phyloP scores from a whole-genome alignment of 352 stramenopile genomes.

The Phytophthora cactorum region DNA sequence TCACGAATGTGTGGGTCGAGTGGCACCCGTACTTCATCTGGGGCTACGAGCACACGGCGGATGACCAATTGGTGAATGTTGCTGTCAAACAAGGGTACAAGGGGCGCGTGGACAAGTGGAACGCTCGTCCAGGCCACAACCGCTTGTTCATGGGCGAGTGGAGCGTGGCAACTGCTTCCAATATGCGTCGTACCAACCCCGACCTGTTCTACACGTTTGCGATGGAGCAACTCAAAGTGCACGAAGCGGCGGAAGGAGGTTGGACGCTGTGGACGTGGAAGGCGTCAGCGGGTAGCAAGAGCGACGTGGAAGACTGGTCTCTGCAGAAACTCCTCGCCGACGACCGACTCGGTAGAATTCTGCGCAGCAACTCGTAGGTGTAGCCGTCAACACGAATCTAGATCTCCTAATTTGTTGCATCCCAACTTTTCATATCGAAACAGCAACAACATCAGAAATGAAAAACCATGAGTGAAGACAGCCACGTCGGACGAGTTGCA shows the following conservation, averaged over 20 bases:
- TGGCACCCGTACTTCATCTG: conserved; percentile 87
- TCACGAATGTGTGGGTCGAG: conserved; percentile 83
- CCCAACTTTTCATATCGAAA: background rate
- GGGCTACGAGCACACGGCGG: conserved; percentile 68
- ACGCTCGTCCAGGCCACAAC: conserved; percentile 37
- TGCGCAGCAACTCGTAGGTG: conserved; percentile 15
- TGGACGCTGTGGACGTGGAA: conserved; percentile 80
- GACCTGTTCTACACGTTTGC: conserved; percentile 55
- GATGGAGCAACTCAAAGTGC: conserved; percentile 54
- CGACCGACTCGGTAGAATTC: conserved; percentile 19
- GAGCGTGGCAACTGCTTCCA: conserved; percentile 50
- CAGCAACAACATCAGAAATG: conserved; percentile 23
- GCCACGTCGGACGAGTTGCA: conserved; percentile 1
- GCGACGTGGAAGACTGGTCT: conserved; percentile 60
- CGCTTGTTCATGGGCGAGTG: conserved; percentile 70
- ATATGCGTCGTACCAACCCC: conserved; percentile 52
- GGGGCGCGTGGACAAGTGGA: conserved; percentile 40
- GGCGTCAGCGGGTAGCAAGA: conserved; percentile 40
- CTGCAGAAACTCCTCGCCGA: conserved; percentile 63
- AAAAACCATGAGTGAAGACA: background rate
- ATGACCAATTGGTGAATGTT: conserved; percentile 51
- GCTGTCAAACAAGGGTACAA: conserved; percentile 44
- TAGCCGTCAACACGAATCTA: no score
- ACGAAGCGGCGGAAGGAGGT: conserved; percentile 55
- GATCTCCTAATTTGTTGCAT: background rate